Conservation (phyloP, 1,284 basidiomycete species). For the Cutaneotrichosporon spelunceum region DNA sequence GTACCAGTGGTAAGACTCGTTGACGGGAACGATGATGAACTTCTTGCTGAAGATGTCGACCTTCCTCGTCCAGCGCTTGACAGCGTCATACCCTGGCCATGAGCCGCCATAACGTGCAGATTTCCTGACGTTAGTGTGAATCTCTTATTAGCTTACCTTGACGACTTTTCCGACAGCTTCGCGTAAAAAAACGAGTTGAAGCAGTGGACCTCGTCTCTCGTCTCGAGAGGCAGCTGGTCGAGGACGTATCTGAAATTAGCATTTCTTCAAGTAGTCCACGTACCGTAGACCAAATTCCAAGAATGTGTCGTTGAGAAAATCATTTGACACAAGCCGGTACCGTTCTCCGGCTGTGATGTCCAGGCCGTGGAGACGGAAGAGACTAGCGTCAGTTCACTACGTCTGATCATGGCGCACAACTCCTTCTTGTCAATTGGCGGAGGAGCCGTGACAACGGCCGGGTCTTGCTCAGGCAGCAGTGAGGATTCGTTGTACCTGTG, state of each 20-base stretch:
- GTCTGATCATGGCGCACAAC: background rate
- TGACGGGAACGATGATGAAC: slow-evolving; percentile 91
- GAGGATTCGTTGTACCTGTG: background rate
- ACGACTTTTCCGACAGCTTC: slow-evolving; percentile 66
- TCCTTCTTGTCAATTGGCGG: background rate
- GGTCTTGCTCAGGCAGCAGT: background rate
- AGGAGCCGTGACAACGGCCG: background rate
- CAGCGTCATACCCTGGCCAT: slow-evolving; percentile 69
- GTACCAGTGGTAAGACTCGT: slow-evolving; percentile 98
- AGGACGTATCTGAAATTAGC: slow-evolving; percentile 7
- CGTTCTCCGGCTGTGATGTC: slow-evolving; percentile 75
- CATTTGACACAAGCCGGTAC: slow-evolving; percentile 62
- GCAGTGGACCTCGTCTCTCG: slow-evolving; percentile 57
- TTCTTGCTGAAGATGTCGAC: slow-evolving; percentile 81
- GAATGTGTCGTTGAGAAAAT: slow-evolving; percentile 91
- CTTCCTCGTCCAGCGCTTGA: slow-evolving; percentile 90
- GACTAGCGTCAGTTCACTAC: slow-evolving; percentile 52
- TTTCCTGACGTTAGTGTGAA: slow-evolving; percentile 22
- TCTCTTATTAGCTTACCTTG: slow-evolving; percentile 56
- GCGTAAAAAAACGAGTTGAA: slow-evolving; percentile 99
- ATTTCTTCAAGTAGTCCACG: slow-evolving; percentile 33
- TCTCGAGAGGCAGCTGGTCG: background rate
- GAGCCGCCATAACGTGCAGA: background rate
- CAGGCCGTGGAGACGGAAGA: slow-evolving; percentile 70
- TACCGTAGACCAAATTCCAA: slow-evolving; percentile 94